These are phyloP conservation scores for Tolypocladium amazonense DNA, from an alignment of 2,329 filamentous ascomycete genomes.

Conservation along the genomic window DNA sequence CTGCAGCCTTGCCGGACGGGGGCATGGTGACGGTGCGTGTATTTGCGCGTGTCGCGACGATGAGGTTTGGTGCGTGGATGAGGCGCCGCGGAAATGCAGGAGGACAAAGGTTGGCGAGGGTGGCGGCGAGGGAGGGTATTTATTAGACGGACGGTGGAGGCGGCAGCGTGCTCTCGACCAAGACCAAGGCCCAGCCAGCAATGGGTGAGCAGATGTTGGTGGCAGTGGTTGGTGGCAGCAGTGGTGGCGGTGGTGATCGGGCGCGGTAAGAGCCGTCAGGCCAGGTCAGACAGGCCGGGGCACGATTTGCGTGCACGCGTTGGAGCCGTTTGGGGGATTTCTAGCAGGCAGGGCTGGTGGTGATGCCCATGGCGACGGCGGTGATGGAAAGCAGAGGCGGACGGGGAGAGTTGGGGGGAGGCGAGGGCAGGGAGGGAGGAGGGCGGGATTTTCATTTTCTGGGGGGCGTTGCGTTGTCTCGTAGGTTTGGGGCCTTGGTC, in stretches of 20 bases:
- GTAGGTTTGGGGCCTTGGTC: constrained; percentile 26
- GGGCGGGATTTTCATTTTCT: constrained; percentile 17
- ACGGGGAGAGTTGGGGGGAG: constrained; percentile 10
- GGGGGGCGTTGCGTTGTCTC: constrained; percentile 22
- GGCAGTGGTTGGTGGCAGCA: constrained; percentile 3
- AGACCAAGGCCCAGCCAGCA: not conserved
- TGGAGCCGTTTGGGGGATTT: not conserved
- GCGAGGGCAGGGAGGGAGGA: constrained; percentile 14
- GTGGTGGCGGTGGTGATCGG: constrained; percentile 8
- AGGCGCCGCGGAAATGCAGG: not conserved
- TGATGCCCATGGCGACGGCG: constrained; percentile 12
- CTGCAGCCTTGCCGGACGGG: constrained; percentile 20
- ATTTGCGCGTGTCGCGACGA: not conserved
- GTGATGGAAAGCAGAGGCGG: constrained; percentile 12
- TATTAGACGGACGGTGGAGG: not conserved
- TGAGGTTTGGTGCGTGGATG: constrained; percentile 3
- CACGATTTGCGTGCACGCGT: not conserved
- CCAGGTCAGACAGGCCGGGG: constrained; percentile 6
- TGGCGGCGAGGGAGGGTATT: not conserved
- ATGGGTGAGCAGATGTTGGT: not conserved
- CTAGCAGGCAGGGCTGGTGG: not conserved
- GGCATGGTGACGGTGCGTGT: constrained; percentile 16
- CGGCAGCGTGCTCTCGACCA: not conserved
- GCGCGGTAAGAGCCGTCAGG: constrained; percentile 5
- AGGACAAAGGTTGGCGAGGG: not conserved